phyloP scores from a whole-genome alignment of 1,284 basidiomycete genomes.

The Tilletia horrida region DNA sequence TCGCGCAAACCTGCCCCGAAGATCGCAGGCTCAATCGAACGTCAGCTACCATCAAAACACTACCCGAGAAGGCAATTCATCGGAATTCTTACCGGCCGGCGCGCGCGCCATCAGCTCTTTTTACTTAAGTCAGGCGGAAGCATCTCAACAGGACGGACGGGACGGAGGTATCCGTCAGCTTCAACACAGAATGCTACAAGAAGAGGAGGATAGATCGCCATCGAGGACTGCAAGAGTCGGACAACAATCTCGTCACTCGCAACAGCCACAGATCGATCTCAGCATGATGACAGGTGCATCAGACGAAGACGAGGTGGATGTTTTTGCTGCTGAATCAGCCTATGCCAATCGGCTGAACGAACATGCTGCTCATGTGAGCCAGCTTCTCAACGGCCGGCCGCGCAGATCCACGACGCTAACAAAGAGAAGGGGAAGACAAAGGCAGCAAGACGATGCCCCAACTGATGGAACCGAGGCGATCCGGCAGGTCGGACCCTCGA shows the following conservation, averaged over 20 bases:
- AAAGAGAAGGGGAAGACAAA: background rate
- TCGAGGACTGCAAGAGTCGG: background rate
- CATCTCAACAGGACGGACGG: background rate
- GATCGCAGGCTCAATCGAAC: too few species aligned
- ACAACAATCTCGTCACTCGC: background rate
- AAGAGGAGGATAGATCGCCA: background rate
- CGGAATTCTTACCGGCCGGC: background rate
- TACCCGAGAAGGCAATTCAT: background rate
- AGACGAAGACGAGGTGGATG: constrained; percentile 2
- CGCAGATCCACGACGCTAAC: background rate
- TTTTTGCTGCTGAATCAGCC: background rate
- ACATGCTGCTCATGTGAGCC: background rate
- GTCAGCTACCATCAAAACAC: background rate
- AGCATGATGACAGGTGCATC: constrained; percentile 4
- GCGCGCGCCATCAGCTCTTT: constrained; percentile 7
- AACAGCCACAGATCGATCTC: background rate
- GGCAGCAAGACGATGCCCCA: background rate
- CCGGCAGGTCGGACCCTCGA: background rate
- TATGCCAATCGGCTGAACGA: constrained; percentile 1
- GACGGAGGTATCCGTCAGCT: background rate
- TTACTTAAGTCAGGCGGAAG: background rate
- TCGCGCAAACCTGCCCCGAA: background rate
- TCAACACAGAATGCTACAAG: background rate
- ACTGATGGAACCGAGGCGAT: background rate
- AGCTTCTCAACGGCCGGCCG: background rate